Base-by-base conservation (phyloP, 208 protist genomes). In the Angomonas deanei region DNA sequence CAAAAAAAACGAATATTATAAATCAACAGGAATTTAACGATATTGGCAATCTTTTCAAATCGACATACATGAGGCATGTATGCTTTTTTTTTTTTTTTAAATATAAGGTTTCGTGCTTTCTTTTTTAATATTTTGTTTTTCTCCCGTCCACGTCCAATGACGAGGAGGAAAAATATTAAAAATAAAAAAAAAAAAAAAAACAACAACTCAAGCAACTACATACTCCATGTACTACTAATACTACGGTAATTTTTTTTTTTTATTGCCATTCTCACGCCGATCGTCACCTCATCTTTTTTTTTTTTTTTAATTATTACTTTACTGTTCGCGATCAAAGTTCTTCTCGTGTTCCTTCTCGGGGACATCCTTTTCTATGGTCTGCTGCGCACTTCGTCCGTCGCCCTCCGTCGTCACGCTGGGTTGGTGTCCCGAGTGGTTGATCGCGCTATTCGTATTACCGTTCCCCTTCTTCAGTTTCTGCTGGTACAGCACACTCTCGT, bases 401-500 rank as follows among this genome's bases (percentile, higher is more conserved):
- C 84, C 87, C 32, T 76, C 61, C 8, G 86, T 80, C 3, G 73
- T 80, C 33, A 94, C 79, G 33, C 66, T 75, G 24, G 69, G 69
- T n/a, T 3, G 3, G 13, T 53, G 11, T 13, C n/a, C 23, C 8
- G 53, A 61, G 8, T 56, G 32, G 54, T 42, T 82, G 32, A 72
- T 69, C 23, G 62, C 33, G 54, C 57, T 75, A 56, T 50, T 64
- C 55, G 60, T 62, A 39, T 47, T 54, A 11, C 47, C 63, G 11
- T 39, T 42, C 32, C 50, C 57, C 64, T 64, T 63, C 21, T 70
- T 61, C 24, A 71, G 71, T 46, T 89, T 67, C 50, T 74, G 52
- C 67, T 92, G 91, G 55, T 86, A 97, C 58, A 49, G 58, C 15
- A 95, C 50, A 60, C 83, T 89, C 69, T 93, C 86, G 28, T 74